A percentile compares a stretch with the other conserved stretches of the same genome.
Evolutionary conservation across 345 rosid species (phyloP).

Genomic region (Litchi chinensis): DNA sequence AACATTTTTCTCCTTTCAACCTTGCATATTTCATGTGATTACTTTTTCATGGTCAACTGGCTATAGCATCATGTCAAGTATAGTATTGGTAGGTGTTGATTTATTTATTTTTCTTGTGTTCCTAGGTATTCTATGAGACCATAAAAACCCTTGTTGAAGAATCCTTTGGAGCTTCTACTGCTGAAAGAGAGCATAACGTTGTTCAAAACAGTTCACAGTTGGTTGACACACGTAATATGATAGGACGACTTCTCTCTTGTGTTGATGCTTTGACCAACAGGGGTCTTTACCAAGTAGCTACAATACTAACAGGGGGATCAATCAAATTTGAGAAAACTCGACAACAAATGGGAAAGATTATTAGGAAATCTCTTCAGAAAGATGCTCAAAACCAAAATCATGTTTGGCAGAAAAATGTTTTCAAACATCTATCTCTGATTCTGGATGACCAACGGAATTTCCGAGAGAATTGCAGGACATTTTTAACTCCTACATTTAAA

Average conservation of each 20-base stretch:
- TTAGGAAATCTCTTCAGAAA: constrained; percentile 44
- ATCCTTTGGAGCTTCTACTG: constrained; percentile 50
- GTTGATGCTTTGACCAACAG: constrained; percentile 60
- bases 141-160: constrained; percentile 57
- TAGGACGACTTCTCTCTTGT: constrained; percentile 37
- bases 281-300: constrained; percentile 61
- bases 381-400: constrained; percentile 28
- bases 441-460: constrained; percentile 52
- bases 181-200: constrained; percentile 26
- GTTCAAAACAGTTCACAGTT: constrained; percentile 25
- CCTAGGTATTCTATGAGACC: constrained; percentile 67
- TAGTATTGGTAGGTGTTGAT: background rate
- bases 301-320: constrained; percentile 51
- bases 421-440: constrained; percentile 45
- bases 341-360: constrained; percentile 52
- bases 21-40: background rate
- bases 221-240: constrained; percentile 32
- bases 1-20: background rate
- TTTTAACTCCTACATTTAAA: constrained; percentile 34
- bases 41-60: background rate
- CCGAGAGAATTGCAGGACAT: constrained; percentile 30
- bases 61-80: background rate
- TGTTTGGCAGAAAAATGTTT: constrained; percentile 27
- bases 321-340: constrained; percentile 54
- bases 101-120: constrained; percentile 20